Conservation (phyloP, 148 eudicot genomes). For the Camellia sinensis region DNA sequence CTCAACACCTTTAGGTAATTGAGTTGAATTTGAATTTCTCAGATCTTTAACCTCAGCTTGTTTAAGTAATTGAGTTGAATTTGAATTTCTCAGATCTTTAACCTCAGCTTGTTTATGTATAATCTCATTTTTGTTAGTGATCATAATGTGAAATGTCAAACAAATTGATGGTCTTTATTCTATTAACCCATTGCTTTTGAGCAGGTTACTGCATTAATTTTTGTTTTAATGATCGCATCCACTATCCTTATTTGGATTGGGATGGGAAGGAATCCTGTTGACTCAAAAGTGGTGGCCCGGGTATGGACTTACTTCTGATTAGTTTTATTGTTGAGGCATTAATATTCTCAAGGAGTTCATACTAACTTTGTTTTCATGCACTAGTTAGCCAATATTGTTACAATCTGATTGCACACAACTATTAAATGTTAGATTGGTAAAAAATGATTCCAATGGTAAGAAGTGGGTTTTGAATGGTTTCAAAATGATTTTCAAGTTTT, state of each 20-base stretch:
- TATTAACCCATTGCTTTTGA: slow-evolving; percentile 15
- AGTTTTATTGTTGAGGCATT: slow-evolving; percentile 8
- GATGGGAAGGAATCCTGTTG: slow-evolving; percentile 70
- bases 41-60: no score
- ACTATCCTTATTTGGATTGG: slow-evolving; percentile 90
- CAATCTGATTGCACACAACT: no score
- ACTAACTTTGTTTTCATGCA: no score
- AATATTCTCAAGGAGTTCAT: neutral
- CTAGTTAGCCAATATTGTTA: no score
- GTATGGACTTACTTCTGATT: slow-evolving; percentile 39
- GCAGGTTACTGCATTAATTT: slow-evolving; percentile 62
- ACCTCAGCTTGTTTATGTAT: no score
- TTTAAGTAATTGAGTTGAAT: no score
- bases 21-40: no score
- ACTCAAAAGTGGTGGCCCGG: slow-evolving; percentile 71
- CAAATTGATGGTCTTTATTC: slow-evolving; percentile 5
- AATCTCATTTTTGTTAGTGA: neutral
- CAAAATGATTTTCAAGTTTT: slow-evolving; percentile 3
- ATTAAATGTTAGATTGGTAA: neutral
- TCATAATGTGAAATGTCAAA: neutral
- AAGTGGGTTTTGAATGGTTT: neutral
- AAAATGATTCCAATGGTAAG: neutral
- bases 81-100: no score
- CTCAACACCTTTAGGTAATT: no score
- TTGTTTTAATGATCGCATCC: slow-evolving; percentile 56